These are phyloP conservation scores for Spergularia bocconei DNA, from an alignment of 148 eudicot genomes.

Conservation along the genomic window DNA sequence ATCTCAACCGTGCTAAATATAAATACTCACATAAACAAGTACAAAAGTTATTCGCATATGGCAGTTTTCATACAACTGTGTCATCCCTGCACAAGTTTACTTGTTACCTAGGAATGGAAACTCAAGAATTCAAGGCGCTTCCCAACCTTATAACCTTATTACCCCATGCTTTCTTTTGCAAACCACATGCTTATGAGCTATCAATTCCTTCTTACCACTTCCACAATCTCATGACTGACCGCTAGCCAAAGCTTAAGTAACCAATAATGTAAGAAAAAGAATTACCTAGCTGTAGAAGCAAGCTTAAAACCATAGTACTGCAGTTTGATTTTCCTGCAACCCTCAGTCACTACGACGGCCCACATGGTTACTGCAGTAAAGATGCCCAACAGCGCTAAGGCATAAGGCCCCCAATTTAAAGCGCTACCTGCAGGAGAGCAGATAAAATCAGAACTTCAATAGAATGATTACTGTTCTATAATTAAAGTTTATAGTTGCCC, in stretches of 20 bases:
- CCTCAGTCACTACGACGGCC: constrained; percentile 94
- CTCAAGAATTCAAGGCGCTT: no score
- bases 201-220: no score
- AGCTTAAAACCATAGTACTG: constrained; percentile 93
- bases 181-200: no score
- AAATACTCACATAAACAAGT: no score
- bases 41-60: no score
- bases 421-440: constrained; percentile 56
- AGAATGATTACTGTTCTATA: neutral
- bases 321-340: constrained; percentile 93
- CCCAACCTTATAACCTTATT: no score
- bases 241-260: neutral
- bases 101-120: no score
- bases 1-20: no score
- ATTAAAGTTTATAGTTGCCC: neutral
- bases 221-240: no score
- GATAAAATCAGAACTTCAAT: constrained; percentile 6
- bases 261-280: constrained; percentile 10
- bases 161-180: no score
- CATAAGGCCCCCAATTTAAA: constrained; percentile 72
- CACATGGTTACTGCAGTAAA: constrained; percentile 84
- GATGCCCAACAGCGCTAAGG: constrained; percentile 58
- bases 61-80: no score
- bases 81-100: no score
- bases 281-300: constrained; percentile 86